Evolutionary conservation across 768 basidiomycete genomes (phyloP).

Genomic region (Leccinum imitatum): DNA sequence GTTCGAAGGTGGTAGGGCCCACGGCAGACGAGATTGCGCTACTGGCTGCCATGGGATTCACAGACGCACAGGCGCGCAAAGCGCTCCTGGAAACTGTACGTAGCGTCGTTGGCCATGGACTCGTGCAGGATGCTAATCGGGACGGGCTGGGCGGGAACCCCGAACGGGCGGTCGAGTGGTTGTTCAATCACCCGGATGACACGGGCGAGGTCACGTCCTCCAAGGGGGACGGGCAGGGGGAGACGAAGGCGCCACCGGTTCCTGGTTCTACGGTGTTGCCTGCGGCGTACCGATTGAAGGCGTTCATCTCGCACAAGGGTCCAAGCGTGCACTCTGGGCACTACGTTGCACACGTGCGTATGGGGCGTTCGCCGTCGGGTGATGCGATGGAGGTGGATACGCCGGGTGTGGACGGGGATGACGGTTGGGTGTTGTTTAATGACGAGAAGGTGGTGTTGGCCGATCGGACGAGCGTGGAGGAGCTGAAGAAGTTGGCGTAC

Average conservation of each 20-base stretch:
- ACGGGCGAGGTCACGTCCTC: slow-evolving; percentile 55
- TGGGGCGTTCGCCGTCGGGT: slow-evolving; percentile 4
- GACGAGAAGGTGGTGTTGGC: slow-evolving; percentile 96
- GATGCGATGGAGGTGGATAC: slow-evolving; percentile 30
- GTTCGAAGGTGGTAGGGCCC: slow-evolving; percentile 48
- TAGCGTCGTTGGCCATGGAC: slow-evolving; percentile 4
- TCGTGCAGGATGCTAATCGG: background rate
- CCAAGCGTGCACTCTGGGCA: slow-evolving; percentile 94
- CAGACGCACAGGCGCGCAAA: slow-evolving; percentile 75
- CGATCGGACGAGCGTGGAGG: slow-evolving; percentile 76
- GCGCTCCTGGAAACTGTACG: slow-evolving; percentile 84
- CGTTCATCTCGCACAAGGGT: slow-evolving; percentile 97
- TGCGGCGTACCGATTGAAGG: slow-evolving; percentile 77
- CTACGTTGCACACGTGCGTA: slow-evolving; percentile 80
- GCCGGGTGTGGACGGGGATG: slow-evolving; percentile 30
- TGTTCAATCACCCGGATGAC: slow-evolving; percentile 93
- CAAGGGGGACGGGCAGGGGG: slow-evolving; percentile 20
- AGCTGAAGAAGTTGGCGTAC: slow-evolving; percentile 84
- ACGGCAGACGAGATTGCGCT: slow-evolving; percentile 67
- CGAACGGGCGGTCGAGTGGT: slow-evolving; percentile 93
- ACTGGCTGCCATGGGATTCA: slow-evolving; percentile 94
- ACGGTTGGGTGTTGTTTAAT: slow-evolving; percentile 86
- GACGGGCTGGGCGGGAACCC: slow-evolving; percentile 58
- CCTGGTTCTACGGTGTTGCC: slow-evolving; percentile 65
- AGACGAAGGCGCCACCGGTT: slow-evolving; percentile 20